A percentile compares a stretch with the other conserved stretches of the same genome.
Evolutionary conservation across 768 basidiomycete species (phyloP).

Genomic region (Krasilnikovozyma curviuscula): DNA sequence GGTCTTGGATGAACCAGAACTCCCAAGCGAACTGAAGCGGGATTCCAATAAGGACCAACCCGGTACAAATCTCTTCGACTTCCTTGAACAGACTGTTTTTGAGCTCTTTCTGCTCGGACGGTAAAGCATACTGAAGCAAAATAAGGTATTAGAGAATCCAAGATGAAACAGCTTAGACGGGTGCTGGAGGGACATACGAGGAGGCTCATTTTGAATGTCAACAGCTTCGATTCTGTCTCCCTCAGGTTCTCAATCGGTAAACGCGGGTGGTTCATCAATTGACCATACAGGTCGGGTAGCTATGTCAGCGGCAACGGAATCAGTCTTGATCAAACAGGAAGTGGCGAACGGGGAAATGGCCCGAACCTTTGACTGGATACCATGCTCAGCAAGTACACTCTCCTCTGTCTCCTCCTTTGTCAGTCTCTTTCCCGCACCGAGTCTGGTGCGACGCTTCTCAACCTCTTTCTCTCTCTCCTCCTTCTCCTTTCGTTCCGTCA

Average conservation of each 20-base stretch:
- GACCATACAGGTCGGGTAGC: constrained; percentile 54
- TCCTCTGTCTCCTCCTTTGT: constrained; percentile 17
- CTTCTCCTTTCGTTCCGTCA: constrained; percentile 48
- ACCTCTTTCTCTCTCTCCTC: constrained; percentile 44
- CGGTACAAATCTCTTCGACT: constrained; percentile 51
- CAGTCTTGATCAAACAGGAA: too few species aligned
- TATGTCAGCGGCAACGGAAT: too few species aligned
- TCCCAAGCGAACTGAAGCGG: constrained; percentile 70
- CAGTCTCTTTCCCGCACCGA: constrained; percentile 33
- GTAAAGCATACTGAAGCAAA: constrained; percentile 15
- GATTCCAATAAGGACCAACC: constrained; percentile 53
- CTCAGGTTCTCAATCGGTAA: constrained; percentile 66
- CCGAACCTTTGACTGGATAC: background rate
- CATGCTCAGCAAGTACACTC: constrained; percentile 18
- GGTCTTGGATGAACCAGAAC: constrained; percentile 54
- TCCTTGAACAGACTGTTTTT: constrained; percentile 35
- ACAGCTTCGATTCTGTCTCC: constrained; percentile 51
- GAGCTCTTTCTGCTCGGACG: constrained; percentile 4
- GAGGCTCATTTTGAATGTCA: constrained; percentile 42
- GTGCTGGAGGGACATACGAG: too few species aligned
- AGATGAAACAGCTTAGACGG: too few species aligned
- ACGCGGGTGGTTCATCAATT: constrained; percentile 60
- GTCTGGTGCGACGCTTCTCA: constrained; percentile 52
- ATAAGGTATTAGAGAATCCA: too few species aligned
- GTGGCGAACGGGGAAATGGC: background rate